Evolutionary conservation across 2,329 filamentous ascomycete genomes (phyloP).

Genomic region (Arthrobotrys pseudoclavata): DNA sequence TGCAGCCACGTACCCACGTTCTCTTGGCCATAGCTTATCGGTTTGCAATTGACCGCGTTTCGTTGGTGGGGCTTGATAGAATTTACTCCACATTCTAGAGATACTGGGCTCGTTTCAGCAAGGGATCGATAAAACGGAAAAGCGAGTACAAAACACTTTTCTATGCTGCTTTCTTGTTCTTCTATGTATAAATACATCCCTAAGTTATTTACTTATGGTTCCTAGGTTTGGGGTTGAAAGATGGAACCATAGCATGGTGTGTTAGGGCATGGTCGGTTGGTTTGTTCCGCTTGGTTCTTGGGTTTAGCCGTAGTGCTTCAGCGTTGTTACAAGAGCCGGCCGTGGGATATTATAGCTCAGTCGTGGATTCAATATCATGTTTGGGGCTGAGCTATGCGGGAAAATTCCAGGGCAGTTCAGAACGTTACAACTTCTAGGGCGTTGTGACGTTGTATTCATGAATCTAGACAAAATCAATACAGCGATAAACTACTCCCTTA

Average conservation of each 20-base stretch:
- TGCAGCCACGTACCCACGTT: conserved; percentile 24
- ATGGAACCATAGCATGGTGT: conserved; percentile 11
- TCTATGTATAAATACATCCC: not conserved
- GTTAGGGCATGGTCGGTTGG: conserved; percentile 23
- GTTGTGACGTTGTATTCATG: too few relatives aligned
- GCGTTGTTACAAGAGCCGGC: conserved; percentile 2
- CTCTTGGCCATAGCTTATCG: conserved; percentile 5
- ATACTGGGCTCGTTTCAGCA: conserved; percentile 26
- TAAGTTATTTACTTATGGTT: not conserved
- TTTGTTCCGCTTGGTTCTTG: not conserved
- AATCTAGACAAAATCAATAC: too few relatives aligned
- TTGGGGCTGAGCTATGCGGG: conserved; percentile 14
- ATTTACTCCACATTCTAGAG: conserved; percentile 26
- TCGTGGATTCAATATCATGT: conserved; percentile 17
- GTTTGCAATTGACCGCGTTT: conserved; percentile 12
- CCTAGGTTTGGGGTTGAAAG: not conserved
- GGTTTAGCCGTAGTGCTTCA: not conserved
- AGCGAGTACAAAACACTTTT: conserved; percentile 16
- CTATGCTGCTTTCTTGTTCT: conserved; percentile 2
- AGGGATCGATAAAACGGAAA: conserved; percentile 23
- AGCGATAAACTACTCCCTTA: too few relatives aligned
- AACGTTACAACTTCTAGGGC: not conserved
- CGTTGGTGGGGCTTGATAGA: conserved; percentile 8
- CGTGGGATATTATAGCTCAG: conserved; percentile 17
- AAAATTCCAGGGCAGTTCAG: not conserved